Evolutionary conservation across 306 rosid species (phyloP).

Genomic region (Vigna nakashimae): DNA sequence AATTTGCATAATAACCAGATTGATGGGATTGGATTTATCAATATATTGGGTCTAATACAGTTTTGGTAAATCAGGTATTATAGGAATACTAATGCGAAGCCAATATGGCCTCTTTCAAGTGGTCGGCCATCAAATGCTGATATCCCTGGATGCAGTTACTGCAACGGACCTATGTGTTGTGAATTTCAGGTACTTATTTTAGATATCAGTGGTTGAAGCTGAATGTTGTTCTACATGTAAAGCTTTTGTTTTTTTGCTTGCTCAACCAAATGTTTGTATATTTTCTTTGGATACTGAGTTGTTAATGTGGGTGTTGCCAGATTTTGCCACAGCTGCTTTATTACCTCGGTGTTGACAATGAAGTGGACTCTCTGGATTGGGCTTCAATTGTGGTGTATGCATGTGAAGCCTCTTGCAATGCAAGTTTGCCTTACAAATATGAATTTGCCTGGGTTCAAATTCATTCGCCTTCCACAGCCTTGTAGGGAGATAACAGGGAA

Average conservation of each 20-base stretch:
- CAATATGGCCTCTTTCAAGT: conserved; percentile 14
- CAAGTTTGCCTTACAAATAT: not conserved
- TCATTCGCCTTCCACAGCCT: not conserved
- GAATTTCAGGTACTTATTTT: conserved; percentile 11
- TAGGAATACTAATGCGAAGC: conserved; percentile 5
- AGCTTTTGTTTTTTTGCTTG: not conserved
- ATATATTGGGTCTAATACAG: not conserved
- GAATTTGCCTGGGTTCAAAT: conserved; percentile 18
- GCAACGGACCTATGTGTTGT: conserved; percentile 15
- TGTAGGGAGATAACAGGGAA: not conserved
- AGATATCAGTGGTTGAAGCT: not conserved
- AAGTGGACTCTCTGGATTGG: conserved; percentile 22
- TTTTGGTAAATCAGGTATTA: conserved; percentile 3
- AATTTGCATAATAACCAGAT: not conserved
- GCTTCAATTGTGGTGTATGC: conserved; percentile 11
- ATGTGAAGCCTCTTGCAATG: conserved; percentile 13
- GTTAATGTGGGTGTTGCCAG: not conserved
- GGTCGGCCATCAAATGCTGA: conserved; percentile 20
- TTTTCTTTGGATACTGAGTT: not conserved
- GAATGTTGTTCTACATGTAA: not conserved
- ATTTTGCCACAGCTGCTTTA: conserved; percentile 8
- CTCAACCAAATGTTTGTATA: not conserved
- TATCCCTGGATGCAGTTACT: conserved; percentile 9
- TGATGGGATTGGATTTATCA: not conserved
- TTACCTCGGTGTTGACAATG: conserved; percentile 10